These are phyloP conservation scores for Leishmania turanica DNA, from an alignment of 208 protist genomes.

Conservation along the genomic window DNA sequence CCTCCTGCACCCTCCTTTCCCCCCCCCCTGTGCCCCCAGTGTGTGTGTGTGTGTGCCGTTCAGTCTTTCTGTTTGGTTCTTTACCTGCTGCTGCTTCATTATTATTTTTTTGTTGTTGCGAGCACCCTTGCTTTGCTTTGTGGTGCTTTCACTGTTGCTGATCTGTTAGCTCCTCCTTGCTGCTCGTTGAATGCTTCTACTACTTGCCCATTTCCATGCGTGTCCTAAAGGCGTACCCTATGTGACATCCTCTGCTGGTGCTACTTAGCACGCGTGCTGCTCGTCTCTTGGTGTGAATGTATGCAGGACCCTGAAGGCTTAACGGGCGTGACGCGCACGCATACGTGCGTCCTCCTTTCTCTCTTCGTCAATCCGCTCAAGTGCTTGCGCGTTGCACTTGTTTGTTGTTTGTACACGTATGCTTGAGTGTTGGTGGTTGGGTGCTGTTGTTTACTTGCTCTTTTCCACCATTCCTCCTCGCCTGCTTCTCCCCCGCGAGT, in stretches of 20 bases:
- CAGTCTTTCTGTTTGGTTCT: not conserved
- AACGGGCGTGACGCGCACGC: constrained; percentile 2
- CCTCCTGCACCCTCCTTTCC: not conserved
- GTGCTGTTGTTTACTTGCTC: not conserved
- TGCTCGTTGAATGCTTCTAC: constrained; percentile 4
- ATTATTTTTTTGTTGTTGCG: not conserved
- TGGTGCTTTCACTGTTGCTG: not conserved
- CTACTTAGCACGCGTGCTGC: not conserved
- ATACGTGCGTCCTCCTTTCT: not conserved
- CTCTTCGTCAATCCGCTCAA: not conserved
- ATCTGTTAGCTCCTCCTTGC: not conserved
- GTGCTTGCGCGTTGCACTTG: not conserved
- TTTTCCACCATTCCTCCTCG: not conserved
- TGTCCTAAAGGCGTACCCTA: not conserved
- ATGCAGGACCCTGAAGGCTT: not conserved
- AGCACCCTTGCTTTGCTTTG: not conserved
- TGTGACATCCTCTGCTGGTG: not conserved
- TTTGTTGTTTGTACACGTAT: not conserved
- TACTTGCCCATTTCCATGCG: not conserved
- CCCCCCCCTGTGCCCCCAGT: not conserved
- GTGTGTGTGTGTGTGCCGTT: not conserved
- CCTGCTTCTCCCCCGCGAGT: not conserved
- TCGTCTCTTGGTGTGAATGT: not conserved
- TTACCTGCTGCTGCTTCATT: not conserved
- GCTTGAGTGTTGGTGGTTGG: not conserved